These are phyloP conservation scores for Apiospora kogelbergensis DNA, from an alignment of 2,329 filamentous ascomycete genomes.

Conservation along the genomic window DNA sequence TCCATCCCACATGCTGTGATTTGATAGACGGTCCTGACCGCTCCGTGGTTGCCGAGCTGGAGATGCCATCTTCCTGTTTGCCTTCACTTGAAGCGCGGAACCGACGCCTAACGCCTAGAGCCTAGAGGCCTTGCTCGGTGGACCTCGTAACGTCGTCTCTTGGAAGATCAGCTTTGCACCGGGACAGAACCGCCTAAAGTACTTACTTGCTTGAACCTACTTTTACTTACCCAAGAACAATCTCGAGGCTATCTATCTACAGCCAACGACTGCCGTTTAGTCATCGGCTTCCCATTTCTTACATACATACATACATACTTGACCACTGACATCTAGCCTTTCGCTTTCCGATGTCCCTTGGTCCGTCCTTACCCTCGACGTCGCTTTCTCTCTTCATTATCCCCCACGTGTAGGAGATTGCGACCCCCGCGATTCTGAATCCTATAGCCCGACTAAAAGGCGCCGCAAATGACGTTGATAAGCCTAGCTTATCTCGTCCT, in stretches of 20 bases:
- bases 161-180: background rate
- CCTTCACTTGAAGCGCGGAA: background rate
- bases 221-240: background rate
- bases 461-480: slow-evolving; percentile 53
- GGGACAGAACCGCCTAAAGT: background rate
- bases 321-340: slow-evolving; percentile 12
- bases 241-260: background rate
- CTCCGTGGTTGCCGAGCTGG: background rate
- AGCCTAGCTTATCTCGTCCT: slow-evolving; percentile 58
- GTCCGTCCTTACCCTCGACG: background rate
- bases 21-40: background rate
- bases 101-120: background rate
- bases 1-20: background rate
- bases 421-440: background rate
- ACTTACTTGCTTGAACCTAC: background rate
- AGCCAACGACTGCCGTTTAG: background rate
- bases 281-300: slow-evolving; percentile 44
- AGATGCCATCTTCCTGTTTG: background rate
- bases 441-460: slow-evolving; percentile 18
- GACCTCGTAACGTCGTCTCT: slow-evolving; percentile 1
- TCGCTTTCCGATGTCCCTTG: background rate
- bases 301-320: slow-evolving; percentile 45
- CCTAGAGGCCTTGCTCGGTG: background rate
- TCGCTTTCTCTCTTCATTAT: slow-evolving; percentile 15
- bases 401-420: background rate